Percentiles rank a stretch among this genome's conserved stretches.
Conservation (phyloP, 176 grass and related monocot genomes). For the Aegilops speltoides region DNA sequence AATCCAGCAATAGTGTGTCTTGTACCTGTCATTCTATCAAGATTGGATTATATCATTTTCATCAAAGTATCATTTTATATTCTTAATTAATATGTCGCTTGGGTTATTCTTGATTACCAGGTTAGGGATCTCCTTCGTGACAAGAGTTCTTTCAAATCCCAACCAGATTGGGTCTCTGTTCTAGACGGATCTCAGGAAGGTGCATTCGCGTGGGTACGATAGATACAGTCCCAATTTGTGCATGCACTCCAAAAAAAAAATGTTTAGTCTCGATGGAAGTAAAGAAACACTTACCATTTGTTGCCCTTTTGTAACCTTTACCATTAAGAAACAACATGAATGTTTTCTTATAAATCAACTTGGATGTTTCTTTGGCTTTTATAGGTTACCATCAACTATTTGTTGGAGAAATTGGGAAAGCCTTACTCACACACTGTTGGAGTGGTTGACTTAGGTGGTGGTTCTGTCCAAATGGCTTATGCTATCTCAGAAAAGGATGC, state of each 20-base stretch:
- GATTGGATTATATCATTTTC: conserved; percentile 9
- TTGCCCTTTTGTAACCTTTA: conserved; percentile 15
- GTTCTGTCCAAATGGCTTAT: conserved; percentile 99
- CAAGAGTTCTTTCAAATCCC: conserved; percentile 86
- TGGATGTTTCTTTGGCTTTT: conserved; percentile 30
- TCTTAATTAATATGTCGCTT: not conserved
- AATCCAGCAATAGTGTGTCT: conserved; percentile 1
- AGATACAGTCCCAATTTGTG: conserved; percentile 18
- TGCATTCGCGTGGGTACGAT: conserved; percentile 86
- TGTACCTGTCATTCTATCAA: conserved; percentile 24
- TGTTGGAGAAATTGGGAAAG: conserved; percentile 85
- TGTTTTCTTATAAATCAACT: not conserved
- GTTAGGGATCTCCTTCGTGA: conserved; percentile 84
- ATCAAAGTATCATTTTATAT: conserved; percentile 23
- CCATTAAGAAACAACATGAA: conserved; percentile 14
- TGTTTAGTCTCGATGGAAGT: conserved; percentile 16
- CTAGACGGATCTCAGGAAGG: conserved; percentile 97
- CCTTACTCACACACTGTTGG: conserved; percentile 83
- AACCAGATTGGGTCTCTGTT: conserved; percentile 90
- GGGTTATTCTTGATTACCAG: conserved; percentile 36
- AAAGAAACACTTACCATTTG: not conserved
- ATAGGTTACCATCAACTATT: conserved; percentile 87
- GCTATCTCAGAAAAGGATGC: conserved; percentile 95
- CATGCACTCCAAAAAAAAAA: not conserved
- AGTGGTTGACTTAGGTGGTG: conserved; percentile 97